Evolutionary conservation across 345 rosid species (phyloP), one percentile per base, ranked within the genome.

Genomic region (Eucalyptus microcorys): DNA sequence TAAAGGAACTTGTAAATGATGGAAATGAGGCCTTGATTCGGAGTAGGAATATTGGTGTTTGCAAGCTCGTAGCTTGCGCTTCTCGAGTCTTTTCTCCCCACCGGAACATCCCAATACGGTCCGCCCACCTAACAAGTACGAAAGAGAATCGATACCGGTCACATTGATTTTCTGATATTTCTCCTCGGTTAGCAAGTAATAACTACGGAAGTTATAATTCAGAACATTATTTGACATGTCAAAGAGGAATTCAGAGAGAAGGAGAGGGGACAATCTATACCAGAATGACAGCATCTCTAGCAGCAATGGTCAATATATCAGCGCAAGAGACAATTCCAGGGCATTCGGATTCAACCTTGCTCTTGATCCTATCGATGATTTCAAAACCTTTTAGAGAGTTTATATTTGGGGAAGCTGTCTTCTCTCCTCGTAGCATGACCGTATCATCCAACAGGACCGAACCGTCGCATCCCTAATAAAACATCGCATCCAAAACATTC

Each of bases 271-370:
- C 27, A 13, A 12, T 32, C 5, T 10, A 27, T 95, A 97, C 99
- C 96, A 96, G 91, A 89, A 96, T 91, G 48, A 94, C 91, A 50
- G 99, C 98, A 90, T 97, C 99, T 89, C 97, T 93, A 57, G 99
- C 99, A 48, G 98, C 97, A 88, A 96, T 87, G 7, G 99, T 95
- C 89, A 97, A 97, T 87, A 96, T 90, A 93, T 97, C 99, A 22
- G 99, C 99, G 45, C 99, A 97, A 4, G 99, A 97, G 86, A 96
- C 97, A 14, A 94, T 92, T 89, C 95, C 98, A 48, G 98, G 99
- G 91, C 99, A 97, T 27, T 95, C 96, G 0, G 98, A 96, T 92
- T 97, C 99, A 14, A 97, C 88, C 92, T 94, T 94, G 95, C 92
- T 96, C 95, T 96, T 97, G 91, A 97, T 95, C 88, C 93, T 93